Evolutionary conservation across 2,329 filamentous ascomycete species (phyloP).

Genomic region (Magnaporthiopsis incrustans): DNA sequence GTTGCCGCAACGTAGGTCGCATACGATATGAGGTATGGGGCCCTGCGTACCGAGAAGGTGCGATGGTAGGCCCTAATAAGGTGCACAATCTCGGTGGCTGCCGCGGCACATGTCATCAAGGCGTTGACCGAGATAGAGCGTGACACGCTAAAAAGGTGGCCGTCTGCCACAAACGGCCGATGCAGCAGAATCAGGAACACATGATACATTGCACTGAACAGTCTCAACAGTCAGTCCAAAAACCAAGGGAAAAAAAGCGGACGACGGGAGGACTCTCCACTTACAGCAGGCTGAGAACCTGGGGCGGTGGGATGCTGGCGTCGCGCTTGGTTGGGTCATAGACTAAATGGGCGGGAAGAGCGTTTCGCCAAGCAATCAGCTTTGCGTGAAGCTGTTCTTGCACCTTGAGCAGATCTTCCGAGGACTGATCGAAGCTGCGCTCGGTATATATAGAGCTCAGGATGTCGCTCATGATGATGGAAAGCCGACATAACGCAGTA

Average conservation of each 20-base stretch:
- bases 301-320: conserved; percentile 6
- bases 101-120: conserved; percentile 22
- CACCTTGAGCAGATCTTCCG: conserved; percentile 1
- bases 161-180: conserved; percentile 27
- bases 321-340: conserved; percentile 5
- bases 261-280: conserved; percentile 14
- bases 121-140: conserved; percentile 4
- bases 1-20: conserved; percentile 47
- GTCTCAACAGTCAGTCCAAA: no score
- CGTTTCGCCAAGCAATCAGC: conserved; percentile 8
- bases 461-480: conserved; percentile 11
- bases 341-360: conserved; percentile 8
- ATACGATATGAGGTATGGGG: conserved; percentile 47
- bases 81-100: conserved; percentile 18
- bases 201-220: conserved; percentile 23
- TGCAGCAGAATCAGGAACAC: conserved; percentile 35
- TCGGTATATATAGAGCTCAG: conserved; percentile 11
- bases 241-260: not conserved
- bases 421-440: conserved; percentile 5
- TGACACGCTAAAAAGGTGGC: conserved; percentile 10
- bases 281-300: conserved; percentile 8
- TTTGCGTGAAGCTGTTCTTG: conserved; percentile 8
- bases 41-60: conserved; percentile 30
- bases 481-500: conserved; percentile 10
- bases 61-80: conserved; percentile 25